A percentile compares a stretch with the other conserved stretches of the same genome.
Evolutionary conservation across 306 rosid species (phyloP).

Genomic region (Purshia tridentata): DNA sequence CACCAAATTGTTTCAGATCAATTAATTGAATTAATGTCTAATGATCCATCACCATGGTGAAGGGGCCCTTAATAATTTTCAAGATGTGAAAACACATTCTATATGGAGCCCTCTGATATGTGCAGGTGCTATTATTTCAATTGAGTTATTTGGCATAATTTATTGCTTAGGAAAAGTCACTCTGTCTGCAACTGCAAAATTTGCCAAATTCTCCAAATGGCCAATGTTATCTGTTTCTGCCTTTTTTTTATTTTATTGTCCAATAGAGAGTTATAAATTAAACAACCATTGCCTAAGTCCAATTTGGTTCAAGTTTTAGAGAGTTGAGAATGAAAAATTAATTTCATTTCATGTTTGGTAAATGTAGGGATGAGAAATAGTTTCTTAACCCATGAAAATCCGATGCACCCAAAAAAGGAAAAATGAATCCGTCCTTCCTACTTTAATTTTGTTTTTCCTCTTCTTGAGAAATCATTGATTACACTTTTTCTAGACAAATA

Average conservation of each 20-base stretch:
- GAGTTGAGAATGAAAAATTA: too few relatives aligned
- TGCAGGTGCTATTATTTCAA: constrained; percentile 22
- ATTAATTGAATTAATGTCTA: constrained; percentile 6
- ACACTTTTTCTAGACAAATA: too few relatives aligned
- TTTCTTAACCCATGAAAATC: too few relatives aligned
- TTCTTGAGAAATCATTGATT: too few relatives aligned
- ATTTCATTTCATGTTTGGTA: too few relatives aligned
- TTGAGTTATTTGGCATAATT: constrained; percentile 26
- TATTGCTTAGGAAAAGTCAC: constrained; percentile 24
- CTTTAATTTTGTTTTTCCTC: too few relatives aligned
- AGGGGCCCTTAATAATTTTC: constrained; percentile 30
- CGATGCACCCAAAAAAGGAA: too few relatives aligned
- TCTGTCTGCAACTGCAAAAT: constrained; percentile 9
- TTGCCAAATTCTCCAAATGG: neutral
- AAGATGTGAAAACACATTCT: constrained; percentile 39
- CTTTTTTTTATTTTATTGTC: neutral
- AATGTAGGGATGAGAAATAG: too few relatives aligned
- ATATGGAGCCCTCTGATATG: constrained; percentile 29
- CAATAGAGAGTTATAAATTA: too few relatives aligned
- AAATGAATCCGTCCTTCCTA: too few relatives aligned
- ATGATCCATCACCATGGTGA: constrained; percentile 36
- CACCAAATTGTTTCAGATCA: constrained; percentile 24
- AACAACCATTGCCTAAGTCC: too few relatives aligned
- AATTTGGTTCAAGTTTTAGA: too few relatives aligned
- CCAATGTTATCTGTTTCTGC: neutral